Evolutionary conservation across 176 grass and related monocot species (phyloP).

Genomic region (Tuctoria greenei): DNA sequence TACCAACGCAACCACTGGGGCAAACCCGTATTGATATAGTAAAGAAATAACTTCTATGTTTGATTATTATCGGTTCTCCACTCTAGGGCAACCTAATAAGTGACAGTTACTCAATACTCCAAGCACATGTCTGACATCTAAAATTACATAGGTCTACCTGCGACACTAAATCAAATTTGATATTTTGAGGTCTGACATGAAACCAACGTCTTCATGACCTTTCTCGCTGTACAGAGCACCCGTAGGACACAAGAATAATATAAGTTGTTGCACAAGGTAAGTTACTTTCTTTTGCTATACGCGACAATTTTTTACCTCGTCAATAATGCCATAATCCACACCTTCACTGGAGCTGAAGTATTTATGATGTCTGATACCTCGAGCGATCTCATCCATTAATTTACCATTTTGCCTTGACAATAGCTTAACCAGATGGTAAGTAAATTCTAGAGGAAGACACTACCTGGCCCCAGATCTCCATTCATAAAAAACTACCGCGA

Average conservation of each 20-base stretch:
- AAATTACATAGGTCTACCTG: slow-evolving; percentile 34
- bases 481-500: background rate
- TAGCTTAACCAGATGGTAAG: slow-evolving; percentile 46
- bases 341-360: slow-evolving; percentile 91
- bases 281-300: background rate
- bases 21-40: background rate
- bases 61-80: background rate
- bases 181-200: slow-evolving; percentile 66
- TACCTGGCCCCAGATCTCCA: background rate
- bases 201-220: slow-evolving; percentile 45
- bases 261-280: background rate
- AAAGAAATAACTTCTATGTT: background rate
- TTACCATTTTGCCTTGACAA: slow-evolving; percentile 70
- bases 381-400: slow-evolving; percentile 61
- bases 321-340: slow-evolving; percentile 83
- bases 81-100: background rate
- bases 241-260: slow-evolving; percentile 23
- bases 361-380: slow-evolving; percentile 72
- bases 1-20: background rate
- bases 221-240: slow-evolving; percentile 80
- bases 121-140: slow-evolving; percentile 17
- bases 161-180: slow-evolving; percentile 54
- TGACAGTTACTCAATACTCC: slow-evolving; percentile 5
- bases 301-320: slow-evolving; percentile 49
- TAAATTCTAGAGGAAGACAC: slow-evolving; percentile 17